A percentile compares a stretch with the other conserved stretches of the same genome.
phyloP scores from a whole-genome alignment of 139 green algal genomes.

The Chlorella vulgaris region DNA sequence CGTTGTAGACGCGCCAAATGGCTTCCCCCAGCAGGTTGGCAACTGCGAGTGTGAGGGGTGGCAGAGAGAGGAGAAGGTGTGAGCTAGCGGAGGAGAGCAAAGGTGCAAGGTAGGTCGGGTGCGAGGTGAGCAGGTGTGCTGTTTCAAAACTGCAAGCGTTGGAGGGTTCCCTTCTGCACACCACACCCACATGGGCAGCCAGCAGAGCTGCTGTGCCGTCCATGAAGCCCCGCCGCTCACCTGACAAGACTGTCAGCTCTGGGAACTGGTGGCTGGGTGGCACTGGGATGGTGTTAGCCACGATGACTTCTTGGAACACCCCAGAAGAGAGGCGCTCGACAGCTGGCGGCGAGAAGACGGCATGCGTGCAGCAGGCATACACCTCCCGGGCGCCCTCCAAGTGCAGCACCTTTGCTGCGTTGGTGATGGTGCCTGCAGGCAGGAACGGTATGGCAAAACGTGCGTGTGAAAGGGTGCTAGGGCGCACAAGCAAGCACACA shows the following conservation, averaged over 20 bases:
- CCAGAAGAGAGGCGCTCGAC: conserved; percentile 89
- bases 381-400: conserved; percentile 86
- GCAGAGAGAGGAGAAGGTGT: neutral
- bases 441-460: too few species aligned
- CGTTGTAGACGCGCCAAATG: conserved; percentile 98
- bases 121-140: too few species aligned
- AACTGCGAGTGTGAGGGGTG: conserved; percentile 48
- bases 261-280: conserved; percentile 82
- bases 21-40: conserved; percentile 98
- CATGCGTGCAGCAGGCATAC: conserved; percentile 96
- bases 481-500: neutral
- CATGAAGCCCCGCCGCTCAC: neutral
- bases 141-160: too few species aligned
- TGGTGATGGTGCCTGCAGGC: conserved; percentile 93
- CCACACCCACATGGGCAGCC: too few species aligned
- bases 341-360: conserved; percentile 94
- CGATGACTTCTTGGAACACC: conserved; percentile 96
- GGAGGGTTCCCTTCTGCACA: too few species aligned
- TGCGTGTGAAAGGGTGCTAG: neutral
- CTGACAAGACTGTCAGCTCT: conserved; percentile 93
- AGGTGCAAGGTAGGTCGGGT: too few species aligned
- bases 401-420: conserved; percentile 89
- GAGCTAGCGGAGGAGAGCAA: neutral
- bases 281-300: conserved; percentile 98
- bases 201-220: too few species aligned